Conservation (phyloP, 768 basidiomycete genomes). For the Plicaturopsis crispa region DNA sequence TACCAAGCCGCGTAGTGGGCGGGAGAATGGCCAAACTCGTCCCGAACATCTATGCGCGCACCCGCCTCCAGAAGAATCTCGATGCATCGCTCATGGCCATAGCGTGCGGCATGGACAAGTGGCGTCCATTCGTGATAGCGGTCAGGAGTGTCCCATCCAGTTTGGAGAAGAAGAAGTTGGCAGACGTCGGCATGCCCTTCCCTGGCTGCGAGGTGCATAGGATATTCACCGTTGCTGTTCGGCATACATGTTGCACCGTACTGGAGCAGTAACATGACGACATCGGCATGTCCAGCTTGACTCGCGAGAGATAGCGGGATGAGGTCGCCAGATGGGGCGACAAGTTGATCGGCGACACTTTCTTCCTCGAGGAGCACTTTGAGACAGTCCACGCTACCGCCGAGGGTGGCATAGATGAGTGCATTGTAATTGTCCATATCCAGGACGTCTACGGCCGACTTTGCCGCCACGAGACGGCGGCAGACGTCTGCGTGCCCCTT, state of each 20-base stretch:
- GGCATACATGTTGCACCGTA: constrained; percentile 73
- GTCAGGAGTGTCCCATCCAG: constrained; percentile 82
- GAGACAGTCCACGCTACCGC: constrained; percentile 79
- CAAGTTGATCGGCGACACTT: constrained; percentile 55
- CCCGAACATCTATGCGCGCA: constrained; percentile 63
- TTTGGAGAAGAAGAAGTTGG: constrained; percentile 59
- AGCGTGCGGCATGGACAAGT: constrained; percentile 88
- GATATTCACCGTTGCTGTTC: constrained; percentile 95
- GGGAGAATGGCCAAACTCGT: constrained; percentile 81
- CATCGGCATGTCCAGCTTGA: constrained; percentile 80
- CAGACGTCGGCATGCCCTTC: constrained; percentile 89
- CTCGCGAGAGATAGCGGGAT: constrained; percentile 88
- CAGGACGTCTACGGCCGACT: constrained; percentile 55
- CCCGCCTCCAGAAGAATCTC: constrained; percentile 74
- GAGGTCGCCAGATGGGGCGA: constrained; percentile 55
- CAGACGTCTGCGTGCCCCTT: constrained; percentile 78
- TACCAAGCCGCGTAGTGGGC: constrained; percentile 97
- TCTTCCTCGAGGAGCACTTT: constrained; percentile 71
- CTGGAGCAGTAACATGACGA: constrained; percentile 69
- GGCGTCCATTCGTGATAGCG: constrained; percentile 99
- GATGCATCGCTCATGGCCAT: constrained; percentile 72
- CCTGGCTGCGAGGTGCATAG: constrained; percentile 91
- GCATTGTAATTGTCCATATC: constrained; percentile 95
- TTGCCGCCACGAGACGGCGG: constrained; percentile 62
- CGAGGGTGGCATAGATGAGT: constrained; percentile 88